Evolutionary conservation across 2,329 filamentous ascomycete genomes (phyloP), one percentile per base, ranked within the genome.

Genomic region (Calonectria honghensis): DNA sequence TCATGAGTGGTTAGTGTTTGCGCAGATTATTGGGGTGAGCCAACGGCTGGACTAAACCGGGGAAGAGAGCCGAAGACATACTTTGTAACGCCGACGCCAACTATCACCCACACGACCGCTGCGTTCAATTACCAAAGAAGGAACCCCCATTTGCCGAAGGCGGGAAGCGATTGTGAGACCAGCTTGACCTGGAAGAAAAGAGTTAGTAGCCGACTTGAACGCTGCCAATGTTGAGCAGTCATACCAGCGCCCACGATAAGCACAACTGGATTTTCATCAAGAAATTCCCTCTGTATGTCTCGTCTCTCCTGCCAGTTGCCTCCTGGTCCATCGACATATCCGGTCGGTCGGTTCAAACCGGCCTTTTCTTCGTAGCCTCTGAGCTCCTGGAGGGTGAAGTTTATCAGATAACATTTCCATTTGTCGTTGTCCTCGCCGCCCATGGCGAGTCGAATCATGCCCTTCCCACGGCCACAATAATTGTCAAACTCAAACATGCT

Each of bases 1-100:
- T 81, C 79, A 20, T 76, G 78, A 59, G 76, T 78, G 9, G 68
- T 78, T 13, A 79, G 79, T 9, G 79, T 81, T 73, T 82, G 70
- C 11, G 27, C 3, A 14, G 13, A 29, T 27, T 9, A 24, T 27
- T n/a, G n/a, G 10, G n/a, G n/a, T 61, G 41, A 41, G 57, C 24
- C 2, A 6, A 3, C 5, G 13, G 13, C 6, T 10, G 24, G 24
- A 24, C 18, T 7, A 11, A 31, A 0, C n/a, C 41, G 51, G 52
- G 29, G 7, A 16, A 13, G 2, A 14, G 2, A 4, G 0, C 3
- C 6, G 31, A 13, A n/a, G n/a, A 57, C 35, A 10, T 1, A 70
- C 69, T 14, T 85, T 82, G 73, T 90, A 90, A n/a, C 89, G 84
- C 20, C 86, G 84, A 4, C 87, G 81, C 89, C 89, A 90, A 65